Evolutionary conservation across 805 yeast genomes (phyloP).

Genomic region (Kazachstania viticola): DNA sequence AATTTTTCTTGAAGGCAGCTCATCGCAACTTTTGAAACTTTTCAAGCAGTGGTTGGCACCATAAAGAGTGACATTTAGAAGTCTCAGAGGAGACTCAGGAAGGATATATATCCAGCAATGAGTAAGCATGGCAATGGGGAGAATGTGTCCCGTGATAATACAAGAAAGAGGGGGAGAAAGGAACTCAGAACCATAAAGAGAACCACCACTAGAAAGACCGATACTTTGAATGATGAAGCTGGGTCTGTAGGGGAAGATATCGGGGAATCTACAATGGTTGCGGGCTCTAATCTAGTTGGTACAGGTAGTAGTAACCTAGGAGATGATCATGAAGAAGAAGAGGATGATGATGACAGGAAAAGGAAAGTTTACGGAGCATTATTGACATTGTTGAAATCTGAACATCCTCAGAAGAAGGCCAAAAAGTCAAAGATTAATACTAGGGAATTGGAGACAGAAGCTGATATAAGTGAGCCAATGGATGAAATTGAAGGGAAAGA

Average conservation of each 20-base stretch:
- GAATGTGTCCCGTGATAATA: neutral
- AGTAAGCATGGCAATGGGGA: neutral
- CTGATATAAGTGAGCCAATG: constrained; percentile 14
- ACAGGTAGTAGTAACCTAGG: constrained; percentile 10
- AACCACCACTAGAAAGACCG: constrained; percentile 26
- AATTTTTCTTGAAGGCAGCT: too few relatives aligned
- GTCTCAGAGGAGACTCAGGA: too few relatives aligned
- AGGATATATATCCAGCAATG: too few relatives aligned
- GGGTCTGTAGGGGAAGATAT: constrained; percentile 1
- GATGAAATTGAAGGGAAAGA: constrained; percentile 20
- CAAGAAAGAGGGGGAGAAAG: constrained; percentile 41
- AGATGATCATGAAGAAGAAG: constrained; percentile 8
- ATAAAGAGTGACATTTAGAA: too few relatives aligned
- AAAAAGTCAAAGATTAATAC: constrained; percentile 5
- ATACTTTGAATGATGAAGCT: constrained; percentile 5
- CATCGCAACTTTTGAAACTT: too few relatives aligned
- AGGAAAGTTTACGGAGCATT: constrained; percentile 56
- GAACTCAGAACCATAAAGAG: constrained; percentile 50
- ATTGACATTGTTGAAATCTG: constrained; percentile 45
- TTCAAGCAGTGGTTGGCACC: too few relatives aligned
- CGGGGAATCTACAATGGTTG: neutral
- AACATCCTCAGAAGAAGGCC: constrained; percentile 25
- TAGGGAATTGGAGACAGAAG: constrained; percentile 9
- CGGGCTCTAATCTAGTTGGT: neutral
- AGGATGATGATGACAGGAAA: constrained; percentile 18